A percentile compares a stretch with the other conserved stretches of the same genome.
Conservation (phyloP, 192 early-diverging fungal genomes). For the Gamsiella multidivaricata region DNA sequence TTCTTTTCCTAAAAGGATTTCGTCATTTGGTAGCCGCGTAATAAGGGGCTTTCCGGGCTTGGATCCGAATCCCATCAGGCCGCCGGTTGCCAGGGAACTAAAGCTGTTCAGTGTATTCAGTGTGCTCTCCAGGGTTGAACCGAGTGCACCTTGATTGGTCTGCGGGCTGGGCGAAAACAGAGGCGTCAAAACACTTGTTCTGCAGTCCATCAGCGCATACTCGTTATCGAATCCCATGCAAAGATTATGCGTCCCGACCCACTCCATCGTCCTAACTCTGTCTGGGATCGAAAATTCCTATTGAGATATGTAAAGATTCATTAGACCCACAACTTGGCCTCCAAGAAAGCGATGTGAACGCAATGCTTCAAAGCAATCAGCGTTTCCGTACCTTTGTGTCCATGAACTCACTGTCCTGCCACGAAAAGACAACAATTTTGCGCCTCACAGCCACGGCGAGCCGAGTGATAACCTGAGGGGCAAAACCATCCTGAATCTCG, state of each 20-base stretch:
- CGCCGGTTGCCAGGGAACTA: conserved; percentile 34
- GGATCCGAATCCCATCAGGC: conserved; percentile 60
- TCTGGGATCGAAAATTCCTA: conserved; percentile 81
- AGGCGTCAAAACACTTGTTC: conserved; percentile 64
- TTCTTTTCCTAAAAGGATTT: conserved; percentile 72
- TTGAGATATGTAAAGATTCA: background rate
- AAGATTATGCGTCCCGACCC: conserved; percentile 78
- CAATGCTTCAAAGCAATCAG: background rate
- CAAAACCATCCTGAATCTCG: conserved; percentile 70
- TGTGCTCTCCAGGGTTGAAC: conserved; percentile 52
- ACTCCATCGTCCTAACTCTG: conserved; percentile 77
- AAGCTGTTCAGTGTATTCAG: conserved; percentile 57
- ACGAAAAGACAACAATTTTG: conserved; percentile 78
- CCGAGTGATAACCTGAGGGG: conserved; percentile 76
- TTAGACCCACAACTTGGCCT: background rate
- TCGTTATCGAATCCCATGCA: conserved; percentile 71
- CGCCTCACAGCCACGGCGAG: conserved; percentile 79
- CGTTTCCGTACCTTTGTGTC: conserved; percentile 62
- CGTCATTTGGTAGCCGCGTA: conserved; percentile 70
- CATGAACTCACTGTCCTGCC: conserved; percentile 78
- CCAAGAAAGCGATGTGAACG: background rate
- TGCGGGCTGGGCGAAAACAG: conserved; percentile 62
- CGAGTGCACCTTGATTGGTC: conserved; percentile 54
- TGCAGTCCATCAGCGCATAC: conserved; percentile 70
- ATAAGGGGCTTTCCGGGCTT: conserved; percentile 67